These are phyloP conservation scores for Colletotrichum cereale DNA, from an alignment of 2,329 filamentous ascomycete genomes.

Conservation along the genomic window DNA sequence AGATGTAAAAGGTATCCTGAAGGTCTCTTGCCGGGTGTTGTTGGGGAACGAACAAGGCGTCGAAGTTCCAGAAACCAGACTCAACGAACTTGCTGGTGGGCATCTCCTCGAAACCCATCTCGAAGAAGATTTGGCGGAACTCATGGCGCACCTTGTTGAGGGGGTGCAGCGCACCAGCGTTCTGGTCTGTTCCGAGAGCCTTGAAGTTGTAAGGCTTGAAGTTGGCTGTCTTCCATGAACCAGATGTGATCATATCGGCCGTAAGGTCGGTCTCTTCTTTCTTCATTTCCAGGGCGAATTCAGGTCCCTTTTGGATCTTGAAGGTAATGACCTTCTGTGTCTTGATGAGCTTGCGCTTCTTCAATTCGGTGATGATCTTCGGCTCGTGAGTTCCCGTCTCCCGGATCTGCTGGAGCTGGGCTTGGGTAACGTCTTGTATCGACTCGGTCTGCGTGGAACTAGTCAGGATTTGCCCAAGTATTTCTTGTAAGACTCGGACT, in stretches of 20 bases:
- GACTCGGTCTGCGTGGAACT: conserved; percentile 66
- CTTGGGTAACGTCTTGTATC: conserved; percentile 83
- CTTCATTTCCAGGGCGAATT: conserved; percentile 88
- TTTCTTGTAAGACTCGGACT: not conserved
- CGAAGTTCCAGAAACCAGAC: conserved; percentile 85
- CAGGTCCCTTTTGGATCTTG: conserved; percentile 84
- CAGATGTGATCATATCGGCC: conserved; percentile 88
- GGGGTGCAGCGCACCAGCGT: conserved; percentile 72
- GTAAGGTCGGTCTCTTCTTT: conserved; percentile 97
- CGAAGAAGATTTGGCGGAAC: conserved; percentile 98
- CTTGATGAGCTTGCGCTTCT: conserved; percentile 90
- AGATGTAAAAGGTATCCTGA: conserved; percentile 99
- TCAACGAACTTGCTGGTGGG: conserved; percentile 93
- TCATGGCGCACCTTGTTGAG: conserved; percentile 96
- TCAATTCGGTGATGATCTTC: conserved; percentile 84
- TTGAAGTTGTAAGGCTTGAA: conserved; percentile 92
- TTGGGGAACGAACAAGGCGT: conserved; percentile 44
- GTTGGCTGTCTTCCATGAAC: conserved; percentile 90
- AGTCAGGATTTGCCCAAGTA: conserved; percentile 24
- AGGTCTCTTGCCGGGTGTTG: conserved; percentile 97
- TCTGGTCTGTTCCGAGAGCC: conserved; percentile 72
- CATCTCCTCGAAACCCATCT: conserved; percentile 99
- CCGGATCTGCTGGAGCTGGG: conserved; percentile 81
- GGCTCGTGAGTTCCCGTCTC: conserved; percentile 78
- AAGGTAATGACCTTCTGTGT: conserved; percentile 87